A percentile compares a stretch with the other conserved stretches of the same genome.
phyloP scores from a whole-genome alignment of 345 rosid genomes.

The Dipteronia dyeriana region DNA sequence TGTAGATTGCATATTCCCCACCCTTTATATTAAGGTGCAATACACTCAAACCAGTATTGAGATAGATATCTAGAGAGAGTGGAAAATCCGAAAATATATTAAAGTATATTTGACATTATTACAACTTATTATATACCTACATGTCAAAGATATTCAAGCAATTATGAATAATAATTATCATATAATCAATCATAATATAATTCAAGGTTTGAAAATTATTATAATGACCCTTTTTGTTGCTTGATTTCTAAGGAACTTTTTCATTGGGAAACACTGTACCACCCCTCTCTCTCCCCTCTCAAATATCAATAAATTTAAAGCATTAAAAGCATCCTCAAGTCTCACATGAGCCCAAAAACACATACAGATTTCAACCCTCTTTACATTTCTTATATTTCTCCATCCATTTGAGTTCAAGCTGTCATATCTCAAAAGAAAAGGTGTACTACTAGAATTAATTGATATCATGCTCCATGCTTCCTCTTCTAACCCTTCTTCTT shows the following conservation, averaged over 20 bases:
- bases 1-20: slow-evolving; percentile 45
- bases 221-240: slow-evolving; percentile 32
- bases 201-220: slow-evolving; percentile 38
- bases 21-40: slow-evolving; percentile 28
- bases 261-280: slow-evolving; percentile 48
- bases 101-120: not conserved
- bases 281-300: slow-evolving; percentile 16
- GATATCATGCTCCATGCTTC: slow-evolving; percentile 49
- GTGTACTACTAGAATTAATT: not conserved
- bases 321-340: slow-evolving; percentile 31
- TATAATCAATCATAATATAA: slow-evolving; percentile 40
- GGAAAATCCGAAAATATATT: too few species aligned
- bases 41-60: slow-evolving; percentile 32
- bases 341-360: slow-evolving; percentile 29
- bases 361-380: slow-evolving; percentile 21
- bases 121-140: slow-evolving; percentile 15
- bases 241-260: slow-evolving; percentile 51
- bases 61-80: too few species aligned
- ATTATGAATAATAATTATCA: slow-evolving; percentile 30
- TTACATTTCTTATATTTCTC: slow-evolving; percentile 9
- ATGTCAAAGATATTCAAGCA: slow-evolving; percentile 18
- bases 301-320: slow-evolving; percentile 24
- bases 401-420: not conserved
- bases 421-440: too few species aligned
- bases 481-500: slow-evolving; percentile 31